Conservation (phyloP, 768 basidiomycete species). For the Termitomyces sp. region DNA sequence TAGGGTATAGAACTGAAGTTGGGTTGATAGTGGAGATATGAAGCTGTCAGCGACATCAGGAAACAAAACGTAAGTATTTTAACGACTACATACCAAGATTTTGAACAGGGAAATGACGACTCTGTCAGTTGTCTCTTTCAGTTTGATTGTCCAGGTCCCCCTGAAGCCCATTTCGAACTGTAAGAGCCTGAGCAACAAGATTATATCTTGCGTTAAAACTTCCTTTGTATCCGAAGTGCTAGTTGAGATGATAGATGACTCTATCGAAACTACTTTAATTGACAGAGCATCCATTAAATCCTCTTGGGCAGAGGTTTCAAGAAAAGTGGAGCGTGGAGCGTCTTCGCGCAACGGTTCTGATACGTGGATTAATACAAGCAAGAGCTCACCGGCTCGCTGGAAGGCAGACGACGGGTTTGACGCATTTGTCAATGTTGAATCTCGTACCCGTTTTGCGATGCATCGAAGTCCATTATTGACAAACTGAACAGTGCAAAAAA, state of each 20-base stretch:
- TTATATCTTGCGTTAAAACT: conserved; percentile 33
- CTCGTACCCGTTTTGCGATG: conserved; percentile 48
- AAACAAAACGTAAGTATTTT: background rate
- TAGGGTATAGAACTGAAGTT: conserved; percentile 53
- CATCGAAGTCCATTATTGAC: conserved; percentile 69
- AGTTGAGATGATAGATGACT: conserved; percentile 24
- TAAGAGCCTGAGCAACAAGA: conserved; percentile 59
- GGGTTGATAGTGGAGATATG: conserved; percentile 48
- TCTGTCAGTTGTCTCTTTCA: conserved; percentile 38
- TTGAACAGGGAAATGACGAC: conserved; percentile 41
- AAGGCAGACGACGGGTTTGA: conserved; percentile 31
- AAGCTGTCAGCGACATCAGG: conserved; percentile 30
- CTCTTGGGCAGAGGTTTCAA: conserved; percentile 54
- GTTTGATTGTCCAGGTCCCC: conserved; percentile 46
- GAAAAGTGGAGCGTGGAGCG: conserved; percentile 32
- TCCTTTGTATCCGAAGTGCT: conserved; percentile 13
- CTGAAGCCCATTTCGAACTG: conserved; percentile 72
- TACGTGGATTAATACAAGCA: conserved; percentile 64
- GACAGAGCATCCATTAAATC: conserved; percentile 46
- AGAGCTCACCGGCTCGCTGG: conserved; percentile 55
- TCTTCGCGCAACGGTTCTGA: conserved; percentile 57
- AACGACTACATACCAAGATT: conserved; percentile 39
- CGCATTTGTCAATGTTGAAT: conserved; percentile 21
- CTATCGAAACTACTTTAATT: conserved; percentile 36
- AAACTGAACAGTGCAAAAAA: conserved; percentile 37